Conservation (phyloP, 1,139 yeast genomes). For the Debaryomyces psychrophilus region DNA sequence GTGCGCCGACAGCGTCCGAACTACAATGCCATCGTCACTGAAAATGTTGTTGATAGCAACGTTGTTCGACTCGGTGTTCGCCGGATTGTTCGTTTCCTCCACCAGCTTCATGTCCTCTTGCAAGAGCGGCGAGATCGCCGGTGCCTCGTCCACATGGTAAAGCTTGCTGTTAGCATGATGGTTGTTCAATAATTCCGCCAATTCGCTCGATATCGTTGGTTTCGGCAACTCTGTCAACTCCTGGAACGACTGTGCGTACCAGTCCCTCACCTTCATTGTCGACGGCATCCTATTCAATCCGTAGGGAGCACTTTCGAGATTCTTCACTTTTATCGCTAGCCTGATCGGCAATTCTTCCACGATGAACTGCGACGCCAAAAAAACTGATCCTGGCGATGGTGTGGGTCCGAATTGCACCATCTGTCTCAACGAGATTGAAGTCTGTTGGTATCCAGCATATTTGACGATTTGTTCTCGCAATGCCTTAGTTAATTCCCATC, state of each 20-base stretch:
- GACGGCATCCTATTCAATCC: conserved; percentile 76
- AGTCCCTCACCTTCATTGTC: conserved; percentile 74
- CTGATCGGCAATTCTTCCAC: conserved; percentile 88
- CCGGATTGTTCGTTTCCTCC: conserved; percentile 32
- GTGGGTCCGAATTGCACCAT: conserved; percentile 91
- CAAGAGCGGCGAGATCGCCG: conserved; percentile 7
- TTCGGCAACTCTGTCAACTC: conserved; percentile 66
- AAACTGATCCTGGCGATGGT: conserved; percentile 78
- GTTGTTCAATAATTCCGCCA: conserved; percentile 38
- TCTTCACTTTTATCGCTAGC: conserved; percentile 83
- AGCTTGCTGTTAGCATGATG: background rate
- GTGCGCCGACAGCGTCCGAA: conserved; percentile 31
- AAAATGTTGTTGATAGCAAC: conserved; percentile 49
- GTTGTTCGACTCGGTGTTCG: conserved; percentile 34
- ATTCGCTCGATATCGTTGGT: conserved; percentile 47
- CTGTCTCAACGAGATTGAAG: conserved; percentile 81
- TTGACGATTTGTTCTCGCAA: conserved; percentile 45
- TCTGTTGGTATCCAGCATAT: conserved; percentile 78
- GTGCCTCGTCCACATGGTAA: conserved; percentile 1
- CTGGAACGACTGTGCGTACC: conserved; percentile 92
- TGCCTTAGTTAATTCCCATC: conserved; percentile 48
- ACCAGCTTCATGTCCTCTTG: conserved; percentile 12
- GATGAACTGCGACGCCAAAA: conserved; percentile 82
- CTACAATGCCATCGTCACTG: conserved; percentile 58
- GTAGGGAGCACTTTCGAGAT: conserved; percentile 77